A percentile compares a stretch with the other conserved stretches of the same genome.
Evolutionary conservation across 2,329 filamentous ascomycete genomes (phyloP).

Genomic region (Fonsecaea pedrosoi): DNA sequence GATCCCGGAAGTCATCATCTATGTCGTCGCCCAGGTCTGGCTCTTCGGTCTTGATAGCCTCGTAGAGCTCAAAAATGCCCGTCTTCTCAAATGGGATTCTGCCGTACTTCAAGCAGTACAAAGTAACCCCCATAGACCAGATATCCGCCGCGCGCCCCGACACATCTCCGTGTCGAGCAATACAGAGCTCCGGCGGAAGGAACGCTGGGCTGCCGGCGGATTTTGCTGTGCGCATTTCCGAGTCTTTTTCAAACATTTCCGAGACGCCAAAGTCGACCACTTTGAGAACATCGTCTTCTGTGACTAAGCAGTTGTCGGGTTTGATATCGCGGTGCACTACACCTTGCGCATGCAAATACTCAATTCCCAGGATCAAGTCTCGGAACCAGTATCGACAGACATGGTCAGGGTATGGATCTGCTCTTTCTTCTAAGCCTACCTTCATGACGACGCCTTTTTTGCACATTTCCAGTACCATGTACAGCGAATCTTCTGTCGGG

Average conservation of each 20-base stretch:
- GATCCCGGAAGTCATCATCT: constrained; percentile 72
- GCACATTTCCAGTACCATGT: constrained; percentile 99
- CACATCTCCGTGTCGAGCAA: constrained; percentile 82
- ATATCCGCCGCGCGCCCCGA: constrained; percentile 91
- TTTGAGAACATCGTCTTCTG: constrained; percentile 90
- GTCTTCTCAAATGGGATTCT: constrained; percentile 82
- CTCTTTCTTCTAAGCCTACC: constrained; percentile 82
- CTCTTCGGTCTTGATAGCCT: constrained; percentile 78
- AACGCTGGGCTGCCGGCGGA: constrained; percentile 95
- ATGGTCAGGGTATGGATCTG: constrained; percentile 82
- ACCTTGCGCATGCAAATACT: constrained; percentile 93
- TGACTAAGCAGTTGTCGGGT: constrained; percentile 91
- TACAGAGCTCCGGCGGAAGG: constrained; percentile 88
- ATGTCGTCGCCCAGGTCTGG: constrained; percentile 68
- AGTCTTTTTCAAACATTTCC: constrained; percentile 93
- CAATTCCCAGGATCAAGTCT: constrained; percentile 91
- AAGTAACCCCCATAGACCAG: constrained; percentile 96
- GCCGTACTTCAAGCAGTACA: constrained; percentile 92
- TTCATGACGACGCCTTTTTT: constrained; percentile 98
- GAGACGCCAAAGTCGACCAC: constrained; percentile 97
- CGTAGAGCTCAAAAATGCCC: constrained; percentile 83
- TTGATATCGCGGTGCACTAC: constrained; percentile 98
- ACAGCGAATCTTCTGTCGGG: constrained; percentile 91
- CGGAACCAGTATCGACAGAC: constrained; percentile 90
- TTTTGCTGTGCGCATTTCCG: constrained; percentile 88